Conservation (phyloP, 2,329 filamentous ascomycete genomes). For the Verticillium tricorpus region DNA sequence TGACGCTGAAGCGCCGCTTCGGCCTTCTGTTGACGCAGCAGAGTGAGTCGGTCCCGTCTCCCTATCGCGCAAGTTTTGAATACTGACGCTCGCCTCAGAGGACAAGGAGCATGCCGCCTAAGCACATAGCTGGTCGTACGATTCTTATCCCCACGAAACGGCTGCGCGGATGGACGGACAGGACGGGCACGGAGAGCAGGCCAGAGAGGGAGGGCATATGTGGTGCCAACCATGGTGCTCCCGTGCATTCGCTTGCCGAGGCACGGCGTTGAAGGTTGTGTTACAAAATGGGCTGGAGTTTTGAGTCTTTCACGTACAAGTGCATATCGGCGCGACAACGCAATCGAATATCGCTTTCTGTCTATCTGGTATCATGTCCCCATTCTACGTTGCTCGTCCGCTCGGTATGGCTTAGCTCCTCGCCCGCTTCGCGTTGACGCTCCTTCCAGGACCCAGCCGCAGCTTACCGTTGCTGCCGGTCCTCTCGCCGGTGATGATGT, state of each 20-base stretch:
- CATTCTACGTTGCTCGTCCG: neutral
- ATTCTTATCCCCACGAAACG: neutral
- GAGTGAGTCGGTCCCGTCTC: conserved; percentile 32
- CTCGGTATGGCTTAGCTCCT: conserved; percentile 19
- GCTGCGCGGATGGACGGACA: neutral
- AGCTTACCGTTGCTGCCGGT: conserved; percentile 60
- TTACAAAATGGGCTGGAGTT: neutral
- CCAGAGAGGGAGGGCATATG: neutral
- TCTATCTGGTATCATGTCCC: conserved; percentile 14
- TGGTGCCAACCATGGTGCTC: too few species aligned
- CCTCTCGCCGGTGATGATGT: conserved; percentile 77
- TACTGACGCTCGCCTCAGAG: neutral
- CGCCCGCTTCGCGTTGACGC: conserved; percentile 59
- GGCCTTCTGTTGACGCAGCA: conserved; percentile 81
- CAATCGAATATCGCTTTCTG: neutral
- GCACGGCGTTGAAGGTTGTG: neutral
- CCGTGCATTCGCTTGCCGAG: neutral
- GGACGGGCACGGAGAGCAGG: neutral
- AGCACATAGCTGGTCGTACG: neutral
- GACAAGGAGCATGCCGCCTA: conserved; percentile 2
- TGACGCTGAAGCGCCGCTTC: conserved; percentile 92
- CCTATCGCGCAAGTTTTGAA: neutral
- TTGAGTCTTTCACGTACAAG: neutral
- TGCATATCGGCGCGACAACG: neutral
- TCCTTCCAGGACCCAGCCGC: conserved; percentile 79